A percentile compares a stretch with the other conserved stretches of the same genome.
phyloP scores from a whole-genome alignment of 352 stramenopile genomes.

The Peronospora belbahrii region DNA sequence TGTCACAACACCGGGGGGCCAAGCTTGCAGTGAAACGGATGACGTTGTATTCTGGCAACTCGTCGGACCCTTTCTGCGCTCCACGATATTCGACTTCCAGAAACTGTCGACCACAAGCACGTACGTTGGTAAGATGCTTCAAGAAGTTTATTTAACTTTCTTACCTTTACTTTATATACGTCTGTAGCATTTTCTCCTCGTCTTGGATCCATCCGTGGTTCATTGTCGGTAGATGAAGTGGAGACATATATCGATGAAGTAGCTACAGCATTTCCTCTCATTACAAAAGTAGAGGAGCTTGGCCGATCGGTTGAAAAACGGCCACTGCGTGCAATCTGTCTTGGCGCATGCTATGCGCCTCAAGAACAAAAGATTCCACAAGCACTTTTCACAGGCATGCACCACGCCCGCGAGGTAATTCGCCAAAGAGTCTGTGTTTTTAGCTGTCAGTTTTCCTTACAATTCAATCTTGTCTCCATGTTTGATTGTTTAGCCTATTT shows the following conservation, averaged over 20 bases:
- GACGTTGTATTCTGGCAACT: constrained; percentile 15
- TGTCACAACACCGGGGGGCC: constrained; percentile 1
- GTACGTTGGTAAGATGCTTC: constrained; percentile 18
- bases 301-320: constrained; percentile 52
- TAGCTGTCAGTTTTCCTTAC: not conserved
- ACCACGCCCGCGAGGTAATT: constrained; percentile 71
- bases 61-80: constrained; percentile 25
- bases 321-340: constrained; percentile 54
- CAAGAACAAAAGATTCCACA: constrained; percentile 30
- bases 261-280: constrained; percentile 26
- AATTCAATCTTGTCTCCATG: not conserved
- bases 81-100: constrained; percentile 26
- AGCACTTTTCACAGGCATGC: constrained; percentile 74
- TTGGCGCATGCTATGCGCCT: constrained; percentile 41
- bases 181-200: constrained; percentile 35
- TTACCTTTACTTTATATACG: not conserved
- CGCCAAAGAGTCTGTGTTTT: not conserved
- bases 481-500: constrained; percentile 45
- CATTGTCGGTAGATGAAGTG: constrained; percentile 55
- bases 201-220: constrained; percentile 53
- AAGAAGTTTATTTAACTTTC: not conserved
- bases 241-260: constrained; percentile 47
- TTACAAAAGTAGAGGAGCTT: constrained; percentile 50
- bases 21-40: constrained; percentile 22
- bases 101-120: constrained; percentile 38